Evolutionary conservation across 2,329 filamentous ascomycete genomes (phyloP), one percentile per base, ranked within the genome.

Genomic region (Penicillium sumatraense): DNA sequence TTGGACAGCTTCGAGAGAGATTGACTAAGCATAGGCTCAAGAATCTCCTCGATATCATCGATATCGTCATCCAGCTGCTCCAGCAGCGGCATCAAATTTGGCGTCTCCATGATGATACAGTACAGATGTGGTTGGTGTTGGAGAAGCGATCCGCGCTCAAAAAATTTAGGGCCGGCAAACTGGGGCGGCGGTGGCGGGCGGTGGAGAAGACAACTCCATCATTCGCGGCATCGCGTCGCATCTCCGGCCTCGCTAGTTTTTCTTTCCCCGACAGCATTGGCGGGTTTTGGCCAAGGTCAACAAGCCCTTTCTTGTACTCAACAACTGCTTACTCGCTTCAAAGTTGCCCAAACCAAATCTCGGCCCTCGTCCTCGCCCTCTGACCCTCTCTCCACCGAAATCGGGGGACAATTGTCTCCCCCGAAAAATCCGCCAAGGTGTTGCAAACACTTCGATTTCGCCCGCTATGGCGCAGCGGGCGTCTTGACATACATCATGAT

Each of bases 41-140:
- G 81, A 3, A 84, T 81, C 31, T 87, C 84, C 70, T 96, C 86
- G 44, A 98, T 83, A 52, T 88, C 84, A 75, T 96, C 90, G 48
- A 98, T 84, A 71, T 92, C 86, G 63, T 85, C 83, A 62, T 91
- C 88, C 49, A 97, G 85, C 71, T 87, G 83, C 66, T 89, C 86
- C 48, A 96, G 79, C 49, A 90, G 83, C 26, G 88, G 84, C 9
- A 82, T 76, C 50, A 95, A 80, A 68, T 89, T 82, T 60, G 76
- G 60, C 14, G 78, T 72, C 35, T 86, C 83, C 83, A 86, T 85
- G 33, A 33, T 61, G 58, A 36, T 57, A 41, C n/a, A n/a, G n/a
- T n/a, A n/a, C n/a, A n/a, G n/a, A n/a, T n/a, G n/a, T n/a, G n/a
- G n/a, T n/a, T 56, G 42, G 57, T 54, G 53, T 45, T 40, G 41